Evolutionary conservation across 495 filamentous ascomycete species (phyloP).

Genomic region (Lindgomyces ingoldianus): DNA sequence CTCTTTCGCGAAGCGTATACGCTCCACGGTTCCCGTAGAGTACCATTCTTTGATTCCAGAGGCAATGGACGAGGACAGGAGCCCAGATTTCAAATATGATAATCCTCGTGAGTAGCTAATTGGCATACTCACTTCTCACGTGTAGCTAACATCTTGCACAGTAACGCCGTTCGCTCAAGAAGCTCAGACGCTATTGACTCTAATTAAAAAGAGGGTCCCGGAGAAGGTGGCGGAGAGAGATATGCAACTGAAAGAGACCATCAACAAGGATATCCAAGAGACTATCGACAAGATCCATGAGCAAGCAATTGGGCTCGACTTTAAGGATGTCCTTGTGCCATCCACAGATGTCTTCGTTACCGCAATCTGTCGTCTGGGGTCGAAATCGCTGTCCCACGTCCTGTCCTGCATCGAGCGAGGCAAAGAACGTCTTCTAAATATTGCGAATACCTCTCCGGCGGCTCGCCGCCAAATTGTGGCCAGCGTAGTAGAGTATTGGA

Average conservation of each 20-base stretch:
- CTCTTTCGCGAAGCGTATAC: constrained; percentile 94
- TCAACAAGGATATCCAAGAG: constrained; percentile 74
- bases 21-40: constrained; percentile 83
- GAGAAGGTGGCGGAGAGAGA: no score
- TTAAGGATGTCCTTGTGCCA: constrained; percentile 71
- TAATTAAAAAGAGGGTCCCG: constrained; percentile 78
- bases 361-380: constrained; percentile 84
- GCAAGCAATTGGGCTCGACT: constrained; percentile 64
- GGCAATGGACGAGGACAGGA: constrained; percentile 82
- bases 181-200: constrained; percentile 73
- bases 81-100: constrained; percentile 89
- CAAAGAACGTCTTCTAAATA: constrained; percentile 82
- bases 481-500: constrained; percentile 91
- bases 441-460: constrained; percentile 68
- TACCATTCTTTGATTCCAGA: constrained; percentile 80
- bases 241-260: no score
- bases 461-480: constrained; percentile 86
- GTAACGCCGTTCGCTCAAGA: constrained; percentile 78
- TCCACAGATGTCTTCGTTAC: constrained; percentile 94
- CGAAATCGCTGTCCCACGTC: constrained; percentile 93
- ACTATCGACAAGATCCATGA: constrained; percentile 75
- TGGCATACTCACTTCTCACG: neutral
- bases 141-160: constrained; percentile 40
- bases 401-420: constrained; percentile 94
- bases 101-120: constrained; percentile 63